A percentile compares a stretch with the other conserved stretches of the same genome.
Evolutionary conservation across 192 early-diverging fungal genomes (phyloP).

Genomic region (Rhizoclosmatium sp.): DNA sequence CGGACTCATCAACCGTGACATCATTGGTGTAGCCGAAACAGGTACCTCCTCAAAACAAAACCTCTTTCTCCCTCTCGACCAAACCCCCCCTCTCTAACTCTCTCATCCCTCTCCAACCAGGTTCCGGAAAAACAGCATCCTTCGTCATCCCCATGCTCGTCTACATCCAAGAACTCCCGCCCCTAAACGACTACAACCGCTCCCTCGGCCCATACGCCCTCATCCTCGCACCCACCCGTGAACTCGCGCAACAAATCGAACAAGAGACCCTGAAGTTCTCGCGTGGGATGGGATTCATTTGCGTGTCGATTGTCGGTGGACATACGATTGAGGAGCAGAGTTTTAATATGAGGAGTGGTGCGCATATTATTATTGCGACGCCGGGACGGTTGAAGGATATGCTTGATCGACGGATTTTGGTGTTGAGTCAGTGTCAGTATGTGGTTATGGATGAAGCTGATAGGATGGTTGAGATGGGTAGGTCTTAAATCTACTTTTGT

Average conservation of each 20-base stretch:
- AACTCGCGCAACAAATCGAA: constrained; percentile 97
- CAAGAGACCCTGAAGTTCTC: constrained; percentile 91
- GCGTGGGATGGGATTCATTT: constrained; percentile 81
- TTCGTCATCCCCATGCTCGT: constrained; percentile 96
- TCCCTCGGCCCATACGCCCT: constrained; percentile 90
- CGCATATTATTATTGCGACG: constrained; percentile 97
- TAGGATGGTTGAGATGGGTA: constrained; percentile 69
- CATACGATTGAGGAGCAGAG: constrained; percentile 91
- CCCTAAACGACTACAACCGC: constrained; percentile 79
- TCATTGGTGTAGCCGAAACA: constrained; percentile 69
- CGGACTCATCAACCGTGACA: constrained; percentile 82
- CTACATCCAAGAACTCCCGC: constrained; percentile 84
- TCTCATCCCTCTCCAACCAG: constrained; percentile 37
- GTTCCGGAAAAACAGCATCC: constrained; percentile 94
- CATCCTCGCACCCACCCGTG: constrained; percentile 96
- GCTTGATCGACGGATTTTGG: constrained; percentile 87
- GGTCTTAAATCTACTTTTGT: not conserved
- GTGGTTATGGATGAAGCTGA: constrained; percentile 99
- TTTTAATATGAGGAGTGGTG: constrained; percentile 87
- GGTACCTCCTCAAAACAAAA: constrained; percentile 50
- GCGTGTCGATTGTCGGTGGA: constrained; percentile 69
- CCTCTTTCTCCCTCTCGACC: constrained; percentile 16
- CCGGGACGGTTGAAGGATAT: constrained; percentile 95
- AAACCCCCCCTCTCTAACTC: not conserved
- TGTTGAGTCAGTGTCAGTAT: constrained; percentile 93